Percentiles rank a stretch among this genome's conserved stretches.
Conservation (phyloP, 2,329 filamentous ascomycete genomes). For the Penicillium sp. region DNA sequence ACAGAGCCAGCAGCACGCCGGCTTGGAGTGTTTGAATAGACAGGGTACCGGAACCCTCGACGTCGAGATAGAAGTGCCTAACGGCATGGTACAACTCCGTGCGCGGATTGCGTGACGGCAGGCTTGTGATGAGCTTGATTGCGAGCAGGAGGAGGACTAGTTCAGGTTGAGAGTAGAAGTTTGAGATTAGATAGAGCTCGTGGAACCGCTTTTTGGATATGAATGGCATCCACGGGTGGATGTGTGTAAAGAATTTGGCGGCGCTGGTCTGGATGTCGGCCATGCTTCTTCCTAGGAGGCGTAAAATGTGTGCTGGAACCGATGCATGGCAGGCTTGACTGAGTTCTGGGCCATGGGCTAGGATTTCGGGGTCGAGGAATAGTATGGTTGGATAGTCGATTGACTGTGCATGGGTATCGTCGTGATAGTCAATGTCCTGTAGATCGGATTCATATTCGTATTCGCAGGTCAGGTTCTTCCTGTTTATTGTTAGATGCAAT, state of each 20-base stretch:
- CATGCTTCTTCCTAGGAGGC: neutral
- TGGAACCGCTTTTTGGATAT: conserved; percentile 21
- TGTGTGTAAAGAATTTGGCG: conserved; percentile 17
- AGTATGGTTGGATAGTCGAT: conserved; percentile 3
- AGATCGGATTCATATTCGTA: neutral
- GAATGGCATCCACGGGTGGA: conserved; percentile 23
- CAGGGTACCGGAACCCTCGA: neutral
- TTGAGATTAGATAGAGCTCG: conserved; percentile 13
- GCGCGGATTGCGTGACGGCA: conserved; percentile 5
- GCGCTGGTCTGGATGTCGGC: conserved; percentile 13
- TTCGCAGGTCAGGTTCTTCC: conserved; percentile 2
- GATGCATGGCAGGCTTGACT: neutral
- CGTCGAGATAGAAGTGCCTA: conserved; percentile 13
- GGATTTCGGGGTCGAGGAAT: conserved; percentile 1
- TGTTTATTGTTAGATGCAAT: neutral
- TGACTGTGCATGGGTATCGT: neutral
- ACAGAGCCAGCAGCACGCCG: conserved; percentile 2
- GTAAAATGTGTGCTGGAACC: neutral
- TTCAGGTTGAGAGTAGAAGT: conserved; percentile 13
- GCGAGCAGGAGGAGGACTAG: conserved; percentile 15
- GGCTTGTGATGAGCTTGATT: conserved; percentile 15
- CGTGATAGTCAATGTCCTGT: neutral
- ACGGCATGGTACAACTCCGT: conserved; percentile 15
- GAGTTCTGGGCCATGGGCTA: conserved; percentile 1
- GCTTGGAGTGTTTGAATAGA: conserved; percentile 6